Evolutionary conservation across 352 stramenopile genomes (phyloP).

Genomic region (Phytophthora melonis): DNA sequence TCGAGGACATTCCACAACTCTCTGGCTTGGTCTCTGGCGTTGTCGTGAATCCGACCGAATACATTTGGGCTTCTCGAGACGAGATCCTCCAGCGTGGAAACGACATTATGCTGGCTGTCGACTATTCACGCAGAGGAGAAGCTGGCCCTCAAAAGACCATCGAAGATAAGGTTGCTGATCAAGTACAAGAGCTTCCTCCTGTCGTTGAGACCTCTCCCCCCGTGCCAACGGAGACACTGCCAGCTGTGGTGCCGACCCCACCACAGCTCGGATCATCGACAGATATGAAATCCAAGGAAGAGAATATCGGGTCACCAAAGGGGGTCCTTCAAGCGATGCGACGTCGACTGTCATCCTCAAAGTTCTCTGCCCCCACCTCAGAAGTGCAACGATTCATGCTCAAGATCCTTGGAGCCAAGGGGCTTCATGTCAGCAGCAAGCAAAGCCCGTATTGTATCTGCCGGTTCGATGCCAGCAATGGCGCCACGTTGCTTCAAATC

Average conservation of each 20-base stretch:
- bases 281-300: constrained; percentile 1
- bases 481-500: constrained; percentile 10
- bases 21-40: constrained; percentile 34
- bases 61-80: constrained; percentile 22
- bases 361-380: constrained; percentile 2
- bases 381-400: constrained; percentile 14
- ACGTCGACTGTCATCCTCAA: constrained; percentile 11
- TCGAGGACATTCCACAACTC: constrained; percentile 25
- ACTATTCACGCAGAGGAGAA: constrained; percentile 5
- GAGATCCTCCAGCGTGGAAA: constrained; percentile 15
- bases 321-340: constrained; percentile 15
- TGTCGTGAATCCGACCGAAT: constrained; percentile 11
- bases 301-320: neutral
- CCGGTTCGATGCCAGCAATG: constrained; percentile 3
- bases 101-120: constrained; percentile 4
- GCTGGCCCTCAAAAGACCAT: too few species aligned
- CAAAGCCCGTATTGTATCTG: constrained; percentile 15
- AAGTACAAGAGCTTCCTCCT: neutral
- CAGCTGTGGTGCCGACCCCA: neutral
- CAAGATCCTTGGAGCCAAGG: constrained; percentile 14
- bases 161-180: neutral
- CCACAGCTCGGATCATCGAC: neutral
- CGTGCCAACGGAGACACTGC: neutral
- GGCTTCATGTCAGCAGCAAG: neutral
- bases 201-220: neutral